A percentile compares a stretch with the other conserved stretches of the same genome.
Conservation (phyloP, 2,329 filamentous ascomycete species). For the Chrysoporthe austroafricana region DNA sequence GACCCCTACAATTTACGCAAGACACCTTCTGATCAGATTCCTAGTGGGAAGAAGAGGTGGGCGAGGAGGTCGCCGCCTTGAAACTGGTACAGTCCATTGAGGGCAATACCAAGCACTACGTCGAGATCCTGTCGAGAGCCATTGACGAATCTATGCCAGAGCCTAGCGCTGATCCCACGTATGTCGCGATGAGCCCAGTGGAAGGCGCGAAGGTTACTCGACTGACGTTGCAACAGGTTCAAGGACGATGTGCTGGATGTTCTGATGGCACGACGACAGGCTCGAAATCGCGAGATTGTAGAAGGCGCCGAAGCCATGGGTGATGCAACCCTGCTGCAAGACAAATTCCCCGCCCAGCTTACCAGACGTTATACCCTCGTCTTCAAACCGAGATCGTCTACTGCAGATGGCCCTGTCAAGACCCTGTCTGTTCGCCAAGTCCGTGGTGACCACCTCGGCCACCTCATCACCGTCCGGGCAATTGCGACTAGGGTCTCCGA, state of each 20-base stretch:
- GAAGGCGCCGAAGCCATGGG: slow-evolving; percentile 67
- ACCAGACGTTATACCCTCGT: slow-evolving; percentile 93
- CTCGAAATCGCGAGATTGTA: slow-evolving; percentile 78
- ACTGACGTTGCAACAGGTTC: slow-evolving; percentile 63
- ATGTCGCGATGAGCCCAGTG: slow-evolving; percentile 38
- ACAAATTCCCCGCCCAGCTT: slow-evolving; percentile 88
- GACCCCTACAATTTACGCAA: no score
- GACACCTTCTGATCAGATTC: slow-evolving; percentile 14
- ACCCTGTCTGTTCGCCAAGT: slow-evolving; percentile 90
- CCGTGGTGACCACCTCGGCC: slow-evolving; percentile 87
- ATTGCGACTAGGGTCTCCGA: slow-evolving; percentile 96
- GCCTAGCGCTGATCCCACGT: slow-evolving; percentile 78
- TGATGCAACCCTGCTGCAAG: slow-evolving; percentile 67
- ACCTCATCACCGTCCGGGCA: slow-evolving; percentile 90
- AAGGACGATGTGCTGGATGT: slow-evolving; percentile 98
- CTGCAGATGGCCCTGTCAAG: slow-evolving; percentile 64
- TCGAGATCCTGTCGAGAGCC: slow-evolving; percentile 86
- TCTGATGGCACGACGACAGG: slow-evolving; percentile 88
- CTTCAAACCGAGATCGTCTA: slow-evolving; percentile 87
- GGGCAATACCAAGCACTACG: slow-evolving; percentile 91
- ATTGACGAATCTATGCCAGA: slow-evolving; percentile 85
- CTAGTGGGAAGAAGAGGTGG: slow-evolving; percentile 75
- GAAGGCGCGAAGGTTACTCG: slow-evolving; percentile 30
- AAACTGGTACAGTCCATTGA: slow-evolving; percentile 84
- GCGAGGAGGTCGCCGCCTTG: slow-evolving; percentile 57